A percentile compares a stretch with the other conserved stretches of the same genome.
phyloP scores from a whole-genome alignment of 768 basidiomycete species.

The Coprinellus aureogranulatus region DNA sequence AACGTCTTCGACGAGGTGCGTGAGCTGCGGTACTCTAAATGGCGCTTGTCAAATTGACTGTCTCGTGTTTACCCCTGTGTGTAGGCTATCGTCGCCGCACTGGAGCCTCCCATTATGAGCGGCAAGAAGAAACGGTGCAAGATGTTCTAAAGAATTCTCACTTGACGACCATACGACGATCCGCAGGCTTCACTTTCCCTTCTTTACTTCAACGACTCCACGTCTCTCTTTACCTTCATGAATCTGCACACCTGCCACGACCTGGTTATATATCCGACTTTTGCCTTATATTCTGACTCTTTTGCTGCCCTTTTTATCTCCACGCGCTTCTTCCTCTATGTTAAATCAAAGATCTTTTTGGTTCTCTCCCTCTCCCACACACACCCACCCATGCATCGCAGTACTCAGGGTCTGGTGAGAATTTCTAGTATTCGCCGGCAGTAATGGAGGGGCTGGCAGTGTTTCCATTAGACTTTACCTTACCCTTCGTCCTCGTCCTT shows the following conservation, averaged over 20 bases:
- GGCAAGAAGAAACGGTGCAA: constrained; percentile 76
- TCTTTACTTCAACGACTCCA: constrained; percentile 8
- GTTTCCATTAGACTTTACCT: constrained; percentile 6
- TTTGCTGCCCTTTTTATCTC: constrained; percentile 20
- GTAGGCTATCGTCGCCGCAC: constrained; percentile 96
- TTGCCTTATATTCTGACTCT: constrained; percentile 26
- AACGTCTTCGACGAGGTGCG: constrained; percentile 99
- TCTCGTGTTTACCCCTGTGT: constrained; percentile 1
- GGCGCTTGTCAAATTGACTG: constrained; percentile 2
- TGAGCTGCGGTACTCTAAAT: constrained; percentile 15
- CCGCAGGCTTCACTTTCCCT: constrained; percentile 15
- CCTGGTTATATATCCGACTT: constrained; percentile 46
- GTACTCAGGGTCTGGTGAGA: constrained; percentile 11
- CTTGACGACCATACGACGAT: constrained; percentile 12
- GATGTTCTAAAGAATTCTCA: constrained; percentile 59
- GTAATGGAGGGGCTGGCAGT: constrained; percentile 5
- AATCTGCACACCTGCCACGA: constrained; percentile 40
- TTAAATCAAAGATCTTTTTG: constrained; percentile 40
- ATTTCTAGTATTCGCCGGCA: constrained; percentile 5
- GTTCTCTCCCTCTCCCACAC: background rate
- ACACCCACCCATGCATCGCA: constrained; percentile 19
- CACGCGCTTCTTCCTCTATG: constrained; percentile 22
- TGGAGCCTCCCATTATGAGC: constrained; percentile 94
- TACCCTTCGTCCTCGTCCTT: background rate
- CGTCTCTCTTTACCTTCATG: constrained; percentile 26